Base-by-base conservation (phyloP, 495 filamentous ascomycete species). In the Aspergillus ostianus region DNA sequence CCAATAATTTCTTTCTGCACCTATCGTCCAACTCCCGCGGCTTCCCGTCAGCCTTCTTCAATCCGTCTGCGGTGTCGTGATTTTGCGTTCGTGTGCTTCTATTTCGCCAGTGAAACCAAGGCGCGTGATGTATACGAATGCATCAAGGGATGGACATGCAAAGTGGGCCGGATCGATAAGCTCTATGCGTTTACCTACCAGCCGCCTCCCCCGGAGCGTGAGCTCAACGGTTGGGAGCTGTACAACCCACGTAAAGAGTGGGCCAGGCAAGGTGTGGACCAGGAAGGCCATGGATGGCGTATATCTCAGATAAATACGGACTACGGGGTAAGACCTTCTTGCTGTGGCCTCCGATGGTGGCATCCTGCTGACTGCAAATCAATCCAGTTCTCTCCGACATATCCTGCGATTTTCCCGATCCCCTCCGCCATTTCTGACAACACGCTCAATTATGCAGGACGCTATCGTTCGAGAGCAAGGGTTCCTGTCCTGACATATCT, bases 361-460 rank as follows among this genome's bases (percentile, higher is more conserved):
- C 46, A 51, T 26, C 46, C 53, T 61, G 55, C 68, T 81, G 48
- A 80, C 65, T 62, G 53, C 6, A 17, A 47, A 7, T 67, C 32
- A 47, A 7, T 67, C 32, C 58, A 90, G 86, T 98, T 97, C 68
- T 96, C 92, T 29, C 87, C 90, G 13, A 99, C 95, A n/a, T 99
- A 99, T 71, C 94, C 94, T 41, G 86, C 87, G 1, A 62, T 96
- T 20, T 82, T 99, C 13, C 85, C 85, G 26, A 91, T 98, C 18
- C 94, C 94, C 20, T 85, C 87, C 30, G 82, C 84, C 50, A 95
- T 99, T 64, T 98, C 94, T 46, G 94, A 99, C 74, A 98, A 93
- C 64, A 92, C 92, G 48, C 84, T 99, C 56, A 96, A 96, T 61
- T 97, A 99, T 68, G 95, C 93, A 12, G 90, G 90, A 60, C 80